Base-by-base conservation (phyloP, 1,284 basidiomycete species). In the Heterobasidion occidentale region DNA sequence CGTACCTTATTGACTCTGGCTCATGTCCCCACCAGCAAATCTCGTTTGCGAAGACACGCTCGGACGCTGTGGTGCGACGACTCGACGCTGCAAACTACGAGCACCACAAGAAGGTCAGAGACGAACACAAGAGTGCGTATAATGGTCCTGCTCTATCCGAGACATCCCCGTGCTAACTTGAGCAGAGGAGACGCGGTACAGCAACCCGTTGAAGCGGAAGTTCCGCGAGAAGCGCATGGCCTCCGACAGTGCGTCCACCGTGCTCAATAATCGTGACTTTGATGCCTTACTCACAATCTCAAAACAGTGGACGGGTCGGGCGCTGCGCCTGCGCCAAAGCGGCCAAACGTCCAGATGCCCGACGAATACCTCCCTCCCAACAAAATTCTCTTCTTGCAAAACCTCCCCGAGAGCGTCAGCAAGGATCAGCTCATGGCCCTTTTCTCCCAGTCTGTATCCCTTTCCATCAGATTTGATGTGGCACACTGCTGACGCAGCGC, bases 291-390 rank as follows among this genome's bases (percentile, higher is more conserved):
- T 48, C 44, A 52, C 49, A 12, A 14, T 8, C 33, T 34, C 46
- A n/a, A 56, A 19, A 52, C 61, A 88, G 86, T 86, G 70, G 90
- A 92, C 51, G 88, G 89, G 36, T 81, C 79, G 38, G 74, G 81
- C 15, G 76, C 86, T 9, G 72, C 76, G 14, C 81, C 89, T 17
- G 80, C 79, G 46, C 73, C 87, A 33, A 90, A 87, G 71, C 80
- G 90, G 55, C 88, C 89, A 36, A 83, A 86, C 62, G 88, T 98
- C 61, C 91, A 94, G 69, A 95, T 97, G 91, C 95, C 97, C 36
- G 96, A 99, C 88, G 96, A 99, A 72, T 99, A 99, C 73, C 82
- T 99, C 8, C 97, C 97, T 4, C 96, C 96, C 36, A 99, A 99
- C 88, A 94, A 94, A 71, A 96, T 98, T 73, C 82, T 99, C 56